These are phyloP conservation scores for Serendipita vermifera DNA, from an alignment of 768 basidiomycete genomes.

Conservation along the genomic window DNA sequence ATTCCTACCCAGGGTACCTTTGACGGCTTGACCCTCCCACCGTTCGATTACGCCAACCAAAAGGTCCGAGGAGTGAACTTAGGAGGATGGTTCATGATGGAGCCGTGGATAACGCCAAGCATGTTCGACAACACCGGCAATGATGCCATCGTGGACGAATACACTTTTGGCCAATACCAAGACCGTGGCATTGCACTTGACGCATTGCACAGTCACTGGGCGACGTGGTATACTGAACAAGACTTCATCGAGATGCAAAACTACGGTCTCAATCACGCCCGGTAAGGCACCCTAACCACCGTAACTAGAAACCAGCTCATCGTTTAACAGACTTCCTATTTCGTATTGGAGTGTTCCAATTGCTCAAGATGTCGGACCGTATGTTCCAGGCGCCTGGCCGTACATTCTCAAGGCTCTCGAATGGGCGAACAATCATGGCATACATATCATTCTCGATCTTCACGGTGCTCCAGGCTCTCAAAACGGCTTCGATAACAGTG, in stretches of 20 bases:
- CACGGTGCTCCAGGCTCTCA: constrained; percentile 44
- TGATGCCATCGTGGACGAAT: constrained; percentile 44
- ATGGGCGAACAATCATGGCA: constrained; percentile 47
- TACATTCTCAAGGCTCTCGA: constrained; percentile 49
- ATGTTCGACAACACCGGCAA: constrained; percentile 53
- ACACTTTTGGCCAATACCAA: constrained; percentile 43
- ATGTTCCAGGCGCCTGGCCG: constrained; percentile 51
- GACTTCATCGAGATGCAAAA: constrained; percentile 53
- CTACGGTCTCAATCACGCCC: constrained; percentile 59
- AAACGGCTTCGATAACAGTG: constrained; percentile 65
- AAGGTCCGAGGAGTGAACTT: constrained; percentile 49
- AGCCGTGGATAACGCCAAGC: constrained; percentile 73
- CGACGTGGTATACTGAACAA: constrained; percentile 30
- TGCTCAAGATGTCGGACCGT: constrained; percentile 43
- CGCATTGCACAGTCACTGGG: constrained; percentile 43
- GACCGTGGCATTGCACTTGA: constrained; percentile 31
- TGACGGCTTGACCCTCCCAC: constrained; percentile 12
- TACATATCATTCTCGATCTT: constrained; percentile 61
- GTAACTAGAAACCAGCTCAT: neutral
- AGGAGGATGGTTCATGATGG: constrained; percentile 50
- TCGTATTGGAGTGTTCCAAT: constrained; percentile 74
- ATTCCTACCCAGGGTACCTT: neutral
- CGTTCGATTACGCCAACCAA: constrained; percentile 34
- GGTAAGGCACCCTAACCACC: constrained; percentile 38
- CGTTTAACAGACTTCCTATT: constrained; percentile 41